These are phyloP conservation scores for Diaporthe batatas DNA, from an alignment of 2,329 filamentous ascomycete species.

Conservation along the genomic window DNA sequence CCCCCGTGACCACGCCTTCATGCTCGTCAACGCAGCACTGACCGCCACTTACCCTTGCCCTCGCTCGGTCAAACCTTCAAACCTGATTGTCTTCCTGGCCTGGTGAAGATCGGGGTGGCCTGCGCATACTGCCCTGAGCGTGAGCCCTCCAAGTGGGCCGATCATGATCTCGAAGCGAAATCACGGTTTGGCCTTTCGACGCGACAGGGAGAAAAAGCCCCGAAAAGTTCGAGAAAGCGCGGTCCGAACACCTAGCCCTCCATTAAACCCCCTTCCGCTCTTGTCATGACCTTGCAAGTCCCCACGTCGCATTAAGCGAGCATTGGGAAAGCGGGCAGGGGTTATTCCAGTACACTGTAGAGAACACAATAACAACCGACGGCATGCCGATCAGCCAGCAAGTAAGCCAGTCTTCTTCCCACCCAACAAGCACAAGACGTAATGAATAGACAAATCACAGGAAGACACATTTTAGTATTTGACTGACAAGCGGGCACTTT, in stretches of 20 bases:
- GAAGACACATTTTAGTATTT: background rate
- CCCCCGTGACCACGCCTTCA: constrained; percentile 33
- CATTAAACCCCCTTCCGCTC: background rate
- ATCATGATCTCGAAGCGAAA: constrained; percentile 30
- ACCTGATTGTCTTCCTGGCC: constrained; percentile 25
- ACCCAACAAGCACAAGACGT: background rate
- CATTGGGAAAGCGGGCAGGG: constrained; percentile 9
- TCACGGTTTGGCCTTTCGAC: constrained; percentile 12
- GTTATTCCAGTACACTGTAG: background rate
- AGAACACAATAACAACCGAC: constrained; percentile 24
- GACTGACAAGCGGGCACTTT: constrained; percentile 23
- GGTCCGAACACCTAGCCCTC: constrained; percentile 19
- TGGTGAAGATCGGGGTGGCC: constrained; percentile 20
- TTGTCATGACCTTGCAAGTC: constrained; percentile 1
- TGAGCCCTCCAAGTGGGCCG: constrained; percentile 23
- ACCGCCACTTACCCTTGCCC: constrained; percentile 30
- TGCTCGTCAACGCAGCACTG: constrained; percentile 36
- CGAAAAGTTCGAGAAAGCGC: constrained; percentile 7
- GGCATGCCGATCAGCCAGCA: constrained; percentile 2
- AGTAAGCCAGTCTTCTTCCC: background rate
- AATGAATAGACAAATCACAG: background rate
- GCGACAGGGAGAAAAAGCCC: background rate
- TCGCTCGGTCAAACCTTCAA: constrained; percentile 18
- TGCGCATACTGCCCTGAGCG: background rate
- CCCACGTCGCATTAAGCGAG: constrained; percentile 23